Evolutionary conservation across 768 basidiomycete species (phyloP).

Genomic region (Lactarius sp.): DNA sequence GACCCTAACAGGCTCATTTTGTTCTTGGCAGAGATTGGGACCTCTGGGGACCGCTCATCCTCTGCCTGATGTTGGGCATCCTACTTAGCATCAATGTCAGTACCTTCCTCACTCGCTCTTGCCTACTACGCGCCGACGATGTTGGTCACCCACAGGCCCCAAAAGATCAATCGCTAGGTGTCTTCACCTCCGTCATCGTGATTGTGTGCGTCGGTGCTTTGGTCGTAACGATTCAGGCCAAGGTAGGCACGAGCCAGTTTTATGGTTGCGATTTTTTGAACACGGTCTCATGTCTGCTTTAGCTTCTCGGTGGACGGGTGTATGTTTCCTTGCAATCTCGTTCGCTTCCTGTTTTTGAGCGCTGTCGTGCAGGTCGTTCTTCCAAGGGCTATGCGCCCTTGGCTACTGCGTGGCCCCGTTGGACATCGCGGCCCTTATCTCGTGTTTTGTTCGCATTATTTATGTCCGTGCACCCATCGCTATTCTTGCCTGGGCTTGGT

Average conservation of each 20-base stretch:
- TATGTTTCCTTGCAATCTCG: constrained; percentile 35
- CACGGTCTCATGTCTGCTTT: constrained; percentile 11
- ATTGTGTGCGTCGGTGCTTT: constrained; percentile 89
- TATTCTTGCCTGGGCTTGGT: constrained; percentile 89
- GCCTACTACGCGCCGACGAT: background rate
- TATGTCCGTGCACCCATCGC: constrained; percentile 86
- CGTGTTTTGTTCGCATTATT: constrained; percentile 79
- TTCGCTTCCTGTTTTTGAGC: background rate
- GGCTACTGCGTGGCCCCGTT: constrained; percentile 96
- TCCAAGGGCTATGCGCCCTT: constrained; percentile 91
- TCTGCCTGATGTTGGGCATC: no score
- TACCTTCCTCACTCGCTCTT: background rate
- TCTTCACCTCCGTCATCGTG: constrained; percentile 93
- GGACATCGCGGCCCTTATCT: constrained; percentile 82
- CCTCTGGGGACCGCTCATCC: no score
- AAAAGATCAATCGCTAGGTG: constrained; percentile 70
- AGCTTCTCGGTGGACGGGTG: constrained; percentile 84
- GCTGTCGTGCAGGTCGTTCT: constrained; percentile 64
- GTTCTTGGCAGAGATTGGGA: no score
- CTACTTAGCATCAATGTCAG: constrained; percentile 82
- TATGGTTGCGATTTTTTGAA: background rate
- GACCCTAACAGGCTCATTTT: constrained; percentile 1
- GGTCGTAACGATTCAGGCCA: constrained; percentile 92
- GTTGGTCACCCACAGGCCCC: constrained; percentile 58
- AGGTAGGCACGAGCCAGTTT: constrained; percentile 44